Evolutionary conservation across 2,329 filamentous ascomycete genomes (phyloP).

Genomic region (Chaetomium sp.): DNA sequence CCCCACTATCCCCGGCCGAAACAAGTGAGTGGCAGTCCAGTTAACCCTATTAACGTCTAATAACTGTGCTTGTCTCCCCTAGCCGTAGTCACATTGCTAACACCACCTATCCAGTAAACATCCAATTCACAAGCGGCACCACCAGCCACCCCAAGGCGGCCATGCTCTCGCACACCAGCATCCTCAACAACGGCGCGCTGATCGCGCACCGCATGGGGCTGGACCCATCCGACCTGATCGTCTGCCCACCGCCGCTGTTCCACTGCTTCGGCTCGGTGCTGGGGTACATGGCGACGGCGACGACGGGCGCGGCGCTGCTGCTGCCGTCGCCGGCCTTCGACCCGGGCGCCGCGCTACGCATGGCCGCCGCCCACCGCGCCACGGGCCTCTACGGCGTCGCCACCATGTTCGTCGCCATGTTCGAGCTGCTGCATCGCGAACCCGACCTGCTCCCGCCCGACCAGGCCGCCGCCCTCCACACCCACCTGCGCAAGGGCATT

Average conservation of each 20-base stretch:
- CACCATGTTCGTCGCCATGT: conserved; percentile 90
- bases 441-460: conserved; percentile 37
- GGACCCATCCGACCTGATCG: conserved; percentile 70
- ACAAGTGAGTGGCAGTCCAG: conserved; percentile 41
- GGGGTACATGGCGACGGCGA: conserved; percentile 95
- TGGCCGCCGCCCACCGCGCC: conserved; percentile 55
- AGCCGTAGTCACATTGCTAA: neutral
- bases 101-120: conserved; percentile 62
- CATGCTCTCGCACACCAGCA: conserved; percentile 80
- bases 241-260: conserved; percentile 84
- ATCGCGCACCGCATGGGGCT: conserved; percentile 87
- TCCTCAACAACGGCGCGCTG: conserved; percentile 87
- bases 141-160: conserved; percentile 90
- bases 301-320: conserved; percentile 74
- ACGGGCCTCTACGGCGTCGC: conserved; percentile 82
- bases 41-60: neutral
- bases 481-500: conserved; percentile 78
- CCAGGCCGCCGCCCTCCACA: conserved; percentile 35
- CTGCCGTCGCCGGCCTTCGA: conserved; percentile 89
- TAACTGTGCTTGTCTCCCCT: neutral
- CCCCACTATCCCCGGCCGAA: conserved; percentile 61
- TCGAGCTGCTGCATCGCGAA: conserved; percentile 68
- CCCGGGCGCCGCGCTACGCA: conserved; percentile 67
- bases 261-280: conserved; percentile 89
- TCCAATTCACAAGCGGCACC: conserved; percentile 97